phyloP scores from a whole-genome alignment of 2,329 filamentous ascomycete species.

The Aspergillus niger region DNA sequence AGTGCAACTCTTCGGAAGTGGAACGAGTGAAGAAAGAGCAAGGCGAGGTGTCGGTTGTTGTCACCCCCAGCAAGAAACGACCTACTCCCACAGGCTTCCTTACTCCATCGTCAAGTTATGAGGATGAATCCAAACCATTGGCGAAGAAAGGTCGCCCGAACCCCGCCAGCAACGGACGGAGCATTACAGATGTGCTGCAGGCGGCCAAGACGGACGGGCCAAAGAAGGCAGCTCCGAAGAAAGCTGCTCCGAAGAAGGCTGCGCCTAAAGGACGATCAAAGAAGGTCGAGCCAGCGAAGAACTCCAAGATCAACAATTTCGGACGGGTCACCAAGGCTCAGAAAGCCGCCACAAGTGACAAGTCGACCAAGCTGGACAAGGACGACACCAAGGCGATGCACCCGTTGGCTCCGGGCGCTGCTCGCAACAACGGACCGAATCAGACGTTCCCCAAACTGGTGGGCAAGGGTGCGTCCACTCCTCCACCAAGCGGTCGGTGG shows the following conservation, averaged over 20 bases:
- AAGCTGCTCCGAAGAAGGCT: conserved; percentile 28
- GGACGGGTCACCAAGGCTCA: conserved; percentile 38
- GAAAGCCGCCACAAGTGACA: conserved; percentile 22
- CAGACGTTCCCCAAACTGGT: conserved; percentile 32
- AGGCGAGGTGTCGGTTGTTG: conserved; percentile 42
- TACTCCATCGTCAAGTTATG: conserved; percentile 48
- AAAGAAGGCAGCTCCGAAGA: conserved; percentile 26
- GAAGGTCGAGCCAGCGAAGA: conserved; percentile 28
- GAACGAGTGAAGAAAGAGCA: conserved; percentile 45
- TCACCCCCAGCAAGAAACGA: conserved; percentile 43
- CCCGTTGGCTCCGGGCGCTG: conserved; percentile 36
- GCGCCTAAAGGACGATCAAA: conserved; percentile 25
- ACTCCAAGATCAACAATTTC: conserved; percentile 34
- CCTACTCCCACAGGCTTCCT: conserved; percentile 38
- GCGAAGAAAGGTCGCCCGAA: conserved; percentile 30
- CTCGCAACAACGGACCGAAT: conserved; percentile 36
- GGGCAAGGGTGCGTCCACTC: conserved; percentile 21
- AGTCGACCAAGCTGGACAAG: conserved; percentile 30
- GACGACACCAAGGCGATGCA: conserved; percentile 38
- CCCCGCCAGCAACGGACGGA: conserved; percentile 34
- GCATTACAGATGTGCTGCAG: conserved; percentile 29
- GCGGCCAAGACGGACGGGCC: conserved; percentile 14
- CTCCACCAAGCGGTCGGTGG: conserved; percentile 13
- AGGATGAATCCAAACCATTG: conserved; percentile 28
- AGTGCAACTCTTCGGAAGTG: conserved; percentile 49